Evolutionary conservation across 805 yeast genomes (phyloP).

Genomic region (Wickerhamiella allomyrinae): DNA sequence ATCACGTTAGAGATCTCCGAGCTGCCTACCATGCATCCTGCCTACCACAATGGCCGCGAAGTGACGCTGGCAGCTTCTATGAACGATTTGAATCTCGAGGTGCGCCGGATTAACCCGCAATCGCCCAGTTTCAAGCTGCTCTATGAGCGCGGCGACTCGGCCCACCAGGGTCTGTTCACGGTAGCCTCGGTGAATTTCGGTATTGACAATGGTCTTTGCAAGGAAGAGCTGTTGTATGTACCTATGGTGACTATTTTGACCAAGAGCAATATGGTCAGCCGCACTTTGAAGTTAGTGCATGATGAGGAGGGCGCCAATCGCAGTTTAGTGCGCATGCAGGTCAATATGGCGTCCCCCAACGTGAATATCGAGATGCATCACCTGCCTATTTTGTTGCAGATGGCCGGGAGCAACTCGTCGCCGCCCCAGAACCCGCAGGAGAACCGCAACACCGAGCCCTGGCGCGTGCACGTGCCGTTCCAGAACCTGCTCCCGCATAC

Average conservation of each 20-base stretch:
- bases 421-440: not conserved
- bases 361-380: slow-evolving; percentile 26
- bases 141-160: slow-evolving; percentile 23
- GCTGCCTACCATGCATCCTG: slow-evolving; percentile 15
- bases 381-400: slow-evolving; percentile 21
- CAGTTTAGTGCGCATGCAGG: slow-evolving; percentile 18
- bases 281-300: slow-evolving; percentile 23
- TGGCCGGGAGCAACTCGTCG: slow-evolving; percentile 1
- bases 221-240: slow-evolving; percentile 27
- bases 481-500: slow-evolving; percentile 13
- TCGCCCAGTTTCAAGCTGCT: slow-evolving; percentile 28
- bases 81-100: slow-evolving; percentile 25
- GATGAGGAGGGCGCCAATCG: slow-evolving; percentile 14
- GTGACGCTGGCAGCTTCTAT: slow-evolving; percentile 19
- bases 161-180: slow-evolving; percentile 28
- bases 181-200: slow-evolving; percentile 25
- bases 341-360: slow-evolving; percentile 26
- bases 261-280: slow-evolving; percentile 25
- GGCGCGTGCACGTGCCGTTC: slow-evolving; percentile 7
- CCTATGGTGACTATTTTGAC: slow-evolving; percentile 26
- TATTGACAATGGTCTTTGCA: slow-evolving; percentile 19
- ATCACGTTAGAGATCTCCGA: slow-evolving; percentile 21
- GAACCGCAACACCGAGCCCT: not conserved
- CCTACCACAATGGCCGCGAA: slow-evolving; percentile 6
- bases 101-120: slow-evolving; percentile 27